A percentile compares a stretch with the other conserved stretches of the same genome.
Conservation (phyloP, 305 asterid species). For the Ilex paraguariensis region DNA sequence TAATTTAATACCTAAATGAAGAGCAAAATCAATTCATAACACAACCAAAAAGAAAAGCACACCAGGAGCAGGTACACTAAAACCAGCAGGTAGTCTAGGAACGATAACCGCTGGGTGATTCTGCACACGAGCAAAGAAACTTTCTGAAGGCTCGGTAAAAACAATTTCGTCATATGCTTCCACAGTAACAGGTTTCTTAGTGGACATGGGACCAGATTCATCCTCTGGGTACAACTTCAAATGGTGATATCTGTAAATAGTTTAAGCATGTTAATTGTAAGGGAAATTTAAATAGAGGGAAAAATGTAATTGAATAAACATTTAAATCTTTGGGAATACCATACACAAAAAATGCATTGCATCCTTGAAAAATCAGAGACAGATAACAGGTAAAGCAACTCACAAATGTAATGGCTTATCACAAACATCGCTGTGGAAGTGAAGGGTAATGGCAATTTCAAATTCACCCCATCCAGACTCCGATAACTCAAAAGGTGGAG, state of each 20-base stretch:
- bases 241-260: slow-evolving; percentile 63
- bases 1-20: slow-evolving; percentile 7
- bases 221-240: slow-evolving; percentile 89
- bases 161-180: slow-evolving; percentile 75
- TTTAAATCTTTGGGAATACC: too few species aligned
- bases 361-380: not conserved
- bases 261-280: not conserved
- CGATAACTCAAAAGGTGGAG: slow-evolving; percentile 81
- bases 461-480: slow-evolving; percentile 99
- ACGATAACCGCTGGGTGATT: slow-evolving; percentile 70
- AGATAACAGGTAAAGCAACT: slow-evolving; percentile 34
- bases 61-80: slow-evolving; percentile 65
- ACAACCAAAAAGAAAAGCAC: slow-evolving; percentile 17
- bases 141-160: slow-evolving; percentile 47
- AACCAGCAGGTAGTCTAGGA: slow-evolving; percentile 63
- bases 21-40: slow-evolving; percentile 4
- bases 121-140: slow-evolving; percentile 68
- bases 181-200: slow-evolving; percentile 75
- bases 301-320: too few species aligned
- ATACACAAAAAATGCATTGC: not conserved
- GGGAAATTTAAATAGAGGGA: too few species aligned
- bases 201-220: slow-evolving; percentile 70
- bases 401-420: slow-evolving; percentile 93
- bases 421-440: slow-evolving; percentile 67
- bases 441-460: slow-evolving; percentile 85